Conservation (phyloP, 305 asterid genomes). For the Fraxinus angustifolia region DNA sequence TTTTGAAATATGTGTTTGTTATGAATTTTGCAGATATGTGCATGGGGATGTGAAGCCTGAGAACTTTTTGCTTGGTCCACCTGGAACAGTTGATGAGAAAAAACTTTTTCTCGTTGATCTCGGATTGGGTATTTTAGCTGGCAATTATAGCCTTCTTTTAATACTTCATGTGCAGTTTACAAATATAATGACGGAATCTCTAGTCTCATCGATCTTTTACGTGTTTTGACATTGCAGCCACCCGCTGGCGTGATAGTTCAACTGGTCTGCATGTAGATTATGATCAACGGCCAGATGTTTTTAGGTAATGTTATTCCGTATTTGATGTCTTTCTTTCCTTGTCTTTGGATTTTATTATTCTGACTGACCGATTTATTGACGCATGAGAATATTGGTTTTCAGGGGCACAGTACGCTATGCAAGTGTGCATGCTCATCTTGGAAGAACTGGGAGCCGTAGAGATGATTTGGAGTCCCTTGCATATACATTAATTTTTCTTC, state of each 20-base stretch:
- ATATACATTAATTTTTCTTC: slow-evolving; percentile 66
- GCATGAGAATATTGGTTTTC: slow-evolving; percentile 15
- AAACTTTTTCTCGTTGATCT: slow-evolving; percentile 71
- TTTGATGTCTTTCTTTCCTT: neutral
- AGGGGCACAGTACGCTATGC: slow-evolving; percentile 82
- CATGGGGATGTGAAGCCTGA: slow-evolving; percentile 88
- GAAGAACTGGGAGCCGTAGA: slow-evolving; percentile 74
- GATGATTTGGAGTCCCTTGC: slow-evolving; percentile 82
- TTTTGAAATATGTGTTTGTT: slow-evolving; percentile 3
- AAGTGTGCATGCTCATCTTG: slow-evolving; percentile 72
- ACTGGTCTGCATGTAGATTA: slow-evolving; percentile 62
- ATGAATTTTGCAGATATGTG: slow-evolving; percentile 51
- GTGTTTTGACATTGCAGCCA: slow-evolving; percentile 37
- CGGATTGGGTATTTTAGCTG: slow-evolving; percentile 52
- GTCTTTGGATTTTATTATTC: neutral
- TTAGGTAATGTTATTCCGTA: slow-evolving; percentile 38
- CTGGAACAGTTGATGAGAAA: slow-evolving; percentile 67
- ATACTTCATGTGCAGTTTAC: neutral
- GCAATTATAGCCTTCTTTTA: neutral
- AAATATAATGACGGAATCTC: neutral
- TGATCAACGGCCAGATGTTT: slow-evolving; percentile 72
- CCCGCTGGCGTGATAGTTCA: slow-evolving; percentile 62
- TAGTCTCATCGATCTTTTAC: slow-evolving; percentile 6
- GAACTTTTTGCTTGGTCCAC: slow-evolving; percentile 71
- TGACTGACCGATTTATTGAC: neutral